A percentile compares a stretch with the other conserved stretches of the same genome.
Evolutionary conservation across 805 yeast species (phyloP).

Genomic region (Isabelozyma heimii): DNA sequence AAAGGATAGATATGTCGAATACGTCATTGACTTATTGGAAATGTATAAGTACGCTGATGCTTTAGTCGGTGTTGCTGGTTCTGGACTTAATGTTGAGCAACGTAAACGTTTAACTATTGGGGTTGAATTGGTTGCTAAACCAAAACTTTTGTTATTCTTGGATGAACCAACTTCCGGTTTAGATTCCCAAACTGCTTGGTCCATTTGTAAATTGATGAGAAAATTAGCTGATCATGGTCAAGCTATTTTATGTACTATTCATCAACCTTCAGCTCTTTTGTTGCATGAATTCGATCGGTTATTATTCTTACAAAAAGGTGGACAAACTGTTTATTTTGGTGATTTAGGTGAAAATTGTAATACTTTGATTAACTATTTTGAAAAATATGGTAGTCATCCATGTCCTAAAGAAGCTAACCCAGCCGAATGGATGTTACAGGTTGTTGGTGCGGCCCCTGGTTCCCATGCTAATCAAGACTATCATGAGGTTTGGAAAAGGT

Average conservation of each 20-base stretch:
- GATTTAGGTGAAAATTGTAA: conserved; percentile 67
- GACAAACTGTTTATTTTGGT: conserved; percentile 79
- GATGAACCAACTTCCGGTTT: conserved; percentile 46
- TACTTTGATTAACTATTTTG: conserved; percentile 63
- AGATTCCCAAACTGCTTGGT: conserved; percentile 44
- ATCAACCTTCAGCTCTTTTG: conserved; percentile 81
- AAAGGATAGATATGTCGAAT: conserved; percentile 66
- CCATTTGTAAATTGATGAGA: conserved; percentile 38
- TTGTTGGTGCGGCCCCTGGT: conserved; percentile 82
- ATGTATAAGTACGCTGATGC: conserved; percentile 75
- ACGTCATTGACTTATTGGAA: conserved; percentile 62
- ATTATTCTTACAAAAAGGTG: conserved; percentile 68
- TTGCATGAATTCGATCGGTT: conserved; percentile 77
- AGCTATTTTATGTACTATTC: conserved; percentile 58
- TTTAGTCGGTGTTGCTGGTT: conserved; percentile 74
- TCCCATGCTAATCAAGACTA: conserved; percentile 71
- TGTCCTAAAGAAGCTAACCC: conserved; percentile 39
- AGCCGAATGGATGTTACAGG: conserved; percentile 85
- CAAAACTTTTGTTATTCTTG: conserved; percentile 34
- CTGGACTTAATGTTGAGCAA: conserved; percentile 47
- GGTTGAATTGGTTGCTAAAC: conserved; percentile 41
- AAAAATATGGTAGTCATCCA: conserved; percentile 60
- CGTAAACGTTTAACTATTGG: conserved; percentile 41
- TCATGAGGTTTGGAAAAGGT: conserved; percentile 73
- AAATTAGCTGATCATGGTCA: conserved; percentile 41